A percentile compares a stretch with the other conserved stretches of the same genome.
phyloP scores from a whole-genome alignment of 2,329 filamentous ascomycete species.

The Aspergillus fumigatiaffinis region DNA sequence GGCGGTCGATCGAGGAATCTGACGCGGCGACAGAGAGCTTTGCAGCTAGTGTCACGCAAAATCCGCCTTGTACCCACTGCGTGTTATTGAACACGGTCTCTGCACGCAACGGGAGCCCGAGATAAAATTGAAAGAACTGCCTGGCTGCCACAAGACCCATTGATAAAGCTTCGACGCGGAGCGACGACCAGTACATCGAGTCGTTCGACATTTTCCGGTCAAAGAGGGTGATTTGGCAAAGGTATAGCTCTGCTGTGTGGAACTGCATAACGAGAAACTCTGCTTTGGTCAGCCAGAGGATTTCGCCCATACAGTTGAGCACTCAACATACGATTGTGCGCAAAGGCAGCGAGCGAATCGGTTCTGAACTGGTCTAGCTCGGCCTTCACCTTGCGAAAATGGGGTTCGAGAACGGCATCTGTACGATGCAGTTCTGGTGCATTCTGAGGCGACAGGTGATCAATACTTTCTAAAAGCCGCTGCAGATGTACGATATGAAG shows the following conservation, averaged over 20 bases:
- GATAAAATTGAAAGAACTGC: conserved; percentile 16
- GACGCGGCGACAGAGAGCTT: conserved; percentile 9
- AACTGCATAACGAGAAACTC: conserved; percentile 37
- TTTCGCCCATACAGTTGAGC: neutral
- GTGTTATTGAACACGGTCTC: conserved; percentile 37
- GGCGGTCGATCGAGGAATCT: conserved; percentile 2
- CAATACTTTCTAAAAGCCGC: conserved; percentile 36
- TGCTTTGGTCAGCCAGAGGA: conserved; percentile 24
- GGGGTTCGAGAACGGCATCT: too few species aligned
- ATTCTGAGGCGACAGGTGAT: conserved; percentile 10
- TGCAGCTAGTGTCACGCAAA: conserved; percentile 15
- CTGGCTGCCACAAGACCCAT: conserved; percentile 8
- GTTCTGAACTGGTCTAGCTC: too few species aligned
- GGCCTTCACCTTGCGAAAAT: too few species aligned
- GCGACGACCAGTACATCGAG: neutral
- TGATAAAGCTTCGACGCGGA: conserved; percentile 11
- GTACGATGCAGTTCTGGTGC: too few species aligned
- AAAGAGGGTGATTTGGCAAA: conserved; percentile 37
- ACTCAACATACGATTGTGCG: too few species aligned
- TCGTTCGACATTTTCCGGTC: conserved; percentile 11
- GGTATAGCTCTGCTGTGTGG: conserved; percentile 36
- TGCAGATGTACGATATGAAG: conserved; percentile 37
- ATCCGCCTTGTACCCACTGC: conserved; percentile 40
- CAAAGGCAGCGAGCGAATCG: too few species aligned
- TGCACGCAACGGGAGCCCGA: conserved; percentile 31